phyloP scores from a whole-genome alignment of 2,329 filamentous ascomycete genomes.

The Cordyceps fumosorosea region DNA sequence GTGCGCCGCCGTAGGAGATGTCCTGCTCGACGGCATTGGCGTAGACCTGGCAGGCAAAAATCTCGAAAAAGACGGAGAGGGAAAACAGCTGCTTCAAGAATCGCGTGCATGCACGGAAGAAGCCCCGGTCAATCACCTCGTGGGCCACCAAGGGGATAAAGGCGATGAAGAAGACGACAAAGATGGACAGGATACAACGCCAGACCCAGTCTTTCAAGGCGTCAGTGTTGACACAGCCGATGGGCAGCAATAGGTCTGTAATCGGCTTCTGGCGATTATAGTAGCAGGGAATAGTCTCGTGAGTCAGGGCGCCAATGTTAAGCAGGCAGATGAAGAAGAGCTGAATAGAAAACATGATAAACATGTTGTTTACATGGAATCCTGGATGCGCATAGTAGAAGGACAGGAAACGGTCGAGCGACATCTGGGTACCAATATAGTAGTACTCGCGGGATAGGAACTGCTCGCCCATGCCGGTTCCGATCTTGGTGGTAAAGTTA shows the following conservation, averaged over 20 bases:
- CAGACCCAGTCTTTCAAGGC: constrained; percentile 90
- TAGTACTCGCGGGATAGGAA: constrained; percentile 99
- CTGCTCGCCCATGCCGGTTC: constrained; percentile 99
- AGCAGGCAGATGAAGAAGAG: constrained; percentile 94
- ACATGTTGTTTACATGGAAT: constrained; percentile 99
- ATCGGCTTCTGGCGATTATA: constrained; percentile 84
- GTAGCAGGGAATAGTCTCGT: constrained; percentile 80
- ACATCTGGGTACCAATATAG: constrained; percentile 94
- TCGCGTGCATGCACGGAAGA: constrained; percentile 88
- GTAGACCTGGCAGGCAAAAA: constrained; percentile 98
- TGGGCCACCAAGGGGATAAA: constrained; percentile 91
- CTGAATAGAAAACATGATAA: constrained; percentile 98
- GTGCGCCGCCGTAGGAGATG: constrained; percentile 89
- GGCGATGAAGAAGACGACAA: constrained; percentile 97
- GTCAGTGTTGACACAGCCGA: constrained; percentile 82
- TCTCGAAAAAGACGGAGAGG: constrained; percentile 91
- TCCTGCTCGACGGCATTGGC: constrained; percentile 93
- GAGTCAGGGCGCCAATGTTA: constrained; percentile 78
- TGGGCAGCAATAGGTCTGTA: constrained; percentile 80
- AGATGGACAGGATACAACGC: constrained; percentile 90
- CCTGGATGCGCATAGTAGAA: constrained; percentile 99
- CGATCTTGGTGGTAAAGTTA: constrained; percentile 99
- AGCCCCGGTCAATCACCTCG: constrained; percentile 89
- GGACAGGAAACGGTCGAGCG: constrained; percentile 93
- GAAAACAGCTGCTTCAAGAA: constrained; percentile 93